Conservation (phyloP, 2,329 filamentous ascomycete genomes). For the Hypoxylon sp. region DNA sequence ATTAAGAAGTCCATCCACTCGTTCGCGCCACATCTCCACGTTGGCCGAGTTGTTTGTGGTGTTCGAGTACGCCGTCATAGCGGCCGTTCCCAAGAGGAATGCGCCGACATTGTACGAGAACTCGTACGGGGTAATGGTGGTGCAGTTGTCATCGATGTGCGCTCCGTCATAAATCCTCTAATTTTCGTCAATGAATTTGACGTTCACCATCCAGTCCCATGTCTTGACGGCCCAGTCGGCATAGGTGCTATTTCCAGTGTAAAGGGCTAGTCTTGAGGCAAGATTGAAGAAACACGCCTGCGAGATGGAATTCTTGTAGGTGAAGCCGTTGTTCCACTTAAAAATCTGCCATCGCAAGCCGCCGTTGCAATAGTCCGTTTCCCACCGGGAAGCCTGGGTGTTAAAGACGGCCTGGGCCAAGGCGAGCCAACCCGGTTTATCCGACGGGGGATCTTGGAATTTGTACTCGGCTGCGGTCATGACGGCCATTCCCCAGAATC, state of each 20-base stretch:
- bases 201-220: constrained; percentile 75
- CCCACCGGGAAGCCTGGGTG: constrained; percentile 80
- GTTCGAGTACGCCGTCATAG: constrained; percentile 74
- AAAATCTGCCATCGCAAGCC: constrained; percentile 90
- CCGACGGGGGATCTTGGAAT: constrained; percentile 69
- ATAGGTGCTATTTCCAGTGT: constrained; percentile 83
- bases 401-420: constrained; percentile 86
- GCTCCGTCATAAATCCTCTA: constrained; percentile 74
- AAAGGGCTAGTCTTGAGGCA: constrained; percentile 76
- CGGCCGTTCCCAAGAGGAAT: constrained; percentile 74
- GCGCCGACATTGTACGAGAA: constrained; percentile 78
- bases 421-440: constrained; percentile 75
- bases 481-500: constrained; percentile 78
- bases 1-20: constrained; percentile 68
- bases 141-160: constrained; percentile 69
- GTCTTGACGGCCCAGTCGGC: constrained; percentile 79
- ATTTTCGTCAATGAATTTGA: constrained; percentile 69
- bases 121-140: constrained; percentile 69
- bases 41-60: constrained; percentile 48
- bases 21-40: constrained; percentile 66
- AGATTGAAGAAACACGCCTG: constrained; percentile 73
- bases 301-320: constrained; percentile 78
- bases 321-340: constrained; percentile 82
- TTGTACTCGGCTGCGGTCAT: constrained; percentile 78
- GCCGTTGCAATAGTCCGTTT: constrained; percentile 74